phyloP scores from a whole-genome alignment of 1,284 basidiomycete genomes.

The Vanrija sp. region DNA sequence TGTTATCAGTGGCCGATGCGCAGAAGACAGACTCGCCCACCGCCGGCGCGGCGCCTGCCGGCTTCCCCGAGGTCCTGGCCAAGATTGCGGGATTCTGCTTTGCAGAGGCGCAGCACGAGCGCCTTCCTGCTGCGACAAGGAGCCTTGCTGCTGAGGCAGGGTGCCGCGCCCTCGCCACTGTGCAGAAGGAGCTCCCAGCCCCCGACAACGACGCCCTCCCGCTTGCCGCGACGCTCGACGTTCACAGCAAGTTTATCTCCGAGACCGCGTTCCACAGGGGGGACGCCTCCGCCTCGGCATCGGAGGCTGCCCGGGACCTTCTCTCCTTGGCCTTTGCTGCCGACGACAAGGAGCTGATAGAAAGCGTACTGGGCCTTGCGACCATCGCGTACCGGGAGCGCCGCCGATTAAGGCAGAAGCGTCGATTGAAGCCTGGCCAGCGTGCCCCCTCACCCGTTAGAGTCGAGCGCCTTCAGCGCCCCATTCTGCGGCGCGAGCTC shows the following conservation, averaged over 20 bases:
- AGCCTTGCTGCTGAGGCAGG: constrained; percentile 61
- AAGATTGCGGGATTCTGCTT: constrained; percentile 66
- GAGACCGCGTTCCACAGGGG: constrained; percentile 56
- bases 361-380: constrained; percentile 33
- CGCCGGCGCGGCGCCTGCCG: constrained; percentile 53
- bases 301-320: constrained; percentile 37
- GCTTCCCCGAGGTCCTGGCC: constrained; percentile 65
- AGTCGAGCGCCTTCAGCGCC: constrained; percentile 25
- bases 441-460: constrained; percentile 13
- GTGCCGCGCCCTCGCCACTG: constrained; percentile 32
- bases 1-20: constrained; percentile 35
- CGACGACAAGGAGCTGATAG: constrained; percentile 39
- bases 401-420: constrained; percentile 16
- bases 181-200: constrained; percentile 13
- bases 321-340: constrained; percentile 43
- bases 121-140: constrained; percentile 56
- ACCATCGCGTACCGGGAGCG: constrained; percentile 27
- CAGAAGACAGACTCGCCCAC: constrained; percentile 38
- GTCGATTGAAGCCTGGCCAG: constrained; percentile 3
- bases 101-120: constrained; percentile 70
- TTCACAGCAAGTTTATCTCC: constrained; percentile 53
- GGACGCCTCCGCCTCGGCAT: constrained; percentile 17
- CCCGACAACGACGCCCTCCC: constrained; percentile 10
- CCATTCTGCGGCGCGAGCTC: constrained; percentile 55
- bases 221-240: constrained; percentile 36